Evolutionary conservation across 2,329 filamentous ascomycete genomes (phyloP).

Genomic region (Coleophoma eucalyptorum): DNA sequence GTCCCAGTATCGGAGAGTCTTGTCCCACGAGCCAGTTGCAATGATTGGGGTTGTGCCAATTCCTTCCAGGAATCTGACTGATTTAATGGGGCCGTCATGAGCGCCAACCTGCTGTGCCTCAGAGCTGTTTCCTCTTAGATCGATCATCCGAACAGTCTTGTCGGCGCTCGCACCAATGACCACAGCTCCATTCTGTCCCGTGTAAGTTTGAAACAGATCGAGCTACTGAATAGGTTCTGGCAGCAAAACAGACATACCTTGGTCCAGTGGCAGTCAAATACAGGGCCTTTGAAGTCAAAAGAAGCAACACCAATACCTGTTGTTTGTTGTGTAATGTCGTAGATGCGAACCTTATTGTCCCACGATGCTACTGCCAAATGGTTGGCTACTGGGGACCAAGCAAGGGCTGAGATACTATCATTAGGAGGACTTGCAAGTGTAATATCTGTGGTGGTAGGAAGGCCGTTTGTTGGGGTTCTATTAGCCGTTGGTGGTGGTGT

Average conservation of each 20-base stretch:
- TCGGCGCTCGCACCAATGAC: constrained; percentile 82
- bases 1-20: constrained; percentile 85
- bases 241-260: constrained; percentile 52
- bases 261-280: constrained; percentile 79
- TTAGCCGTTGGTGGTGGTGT: too few species aligned
- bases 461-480: neutral
- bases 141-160: constrained; percentile 82
- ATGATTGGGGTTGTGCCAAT: constrained; percentile 69
- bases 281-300: constrained; percentile 80
- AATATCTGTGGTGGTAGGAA: constrained; percentile 63
- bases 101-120: constrained; percentile 65
- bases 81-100: constrained; percentile 77
- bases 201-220: too few species aligned
- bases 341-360: constrained; percentile 96
- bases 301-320: constrained; percentile 76
- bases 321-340: constrained; percentile 75
- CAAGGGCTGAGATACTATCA: constrained; percentile 82
- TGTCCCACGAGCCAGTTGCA: constrained; percentile 87
- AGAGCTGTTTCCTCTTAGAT: constrained; percentile 64
- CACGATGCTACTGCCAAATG: constrained; percentile 88
- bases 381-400: constrained; percentile 72
- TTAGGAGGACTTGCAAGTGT: constrained; percentile 71
- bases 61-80: constrained; percentile 70
- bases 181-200: constrained; percentile 74
- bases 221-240: too few species aligned